Evolutionary conservation across 2,329 filamentous ascomycete species (phyloP).

Genomic region (Pestalotiopsis sp.): DNA sequence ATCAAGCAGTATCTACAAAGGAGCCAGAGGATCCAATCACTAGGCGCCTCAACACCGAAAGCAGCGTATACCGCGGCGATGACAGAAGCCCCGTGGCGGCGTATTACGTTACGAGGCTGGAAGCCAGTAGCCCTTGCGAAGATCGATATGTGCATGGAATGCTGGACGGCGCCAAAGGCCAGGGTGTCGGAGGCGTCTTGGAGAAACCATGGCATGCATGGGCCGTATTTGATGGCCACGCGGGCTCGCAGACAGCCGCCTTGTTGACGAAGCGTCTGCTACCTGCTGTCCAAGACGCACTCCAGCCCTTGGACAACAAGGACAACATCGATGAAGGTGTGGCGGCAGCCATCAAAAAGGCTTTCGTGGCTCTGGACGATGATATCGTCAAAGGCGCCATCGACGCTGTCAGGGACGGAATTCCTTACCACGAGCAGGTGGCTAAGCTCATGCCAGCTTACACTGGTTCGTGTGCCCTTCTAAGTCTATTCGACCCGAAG

Average conservation of each 20-base stretch:
- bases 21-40: background rate
- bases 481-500: slow-evolving; percentile 62
- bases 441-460: slow-evolving; percentile 30
- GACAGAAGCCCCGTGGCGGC: background rate
- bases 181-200: background rate
- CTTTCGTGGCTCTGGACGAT: slow-evolving; percentile 41
- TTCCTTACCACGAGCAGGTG: slow-evolving; percentile 30
- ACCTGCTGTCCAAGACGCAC: slow-evolving; percentile 29
- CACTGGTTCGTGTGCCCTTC: slow-evolving; percentile 33
- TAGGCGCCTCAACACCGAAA: background rate
- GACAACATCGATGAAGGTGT: background rate
- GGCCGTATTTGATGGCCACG: slow-evolving; percentile 38
- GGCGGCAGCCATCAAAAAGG: slow-evolving; percentile 36
- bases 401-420: slow-evolving; percentile 28
- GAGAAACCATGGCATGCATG: slow-evolving; percentile 30
- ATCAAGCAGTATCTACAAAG: background rate
- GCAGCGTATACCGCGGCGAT: background rate
- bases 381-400: slow-evolving; percentile 28
- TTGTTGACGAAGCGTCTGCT: slow-evolving; percentile 31
- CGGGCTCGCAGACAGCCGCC: slow-evolving; percentile 36
- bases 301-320: slow-evolving; percentile 13
- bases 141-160: slow-evolving; percentile 34
- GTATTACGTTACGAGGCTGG: slow-evolving; percentile 16
- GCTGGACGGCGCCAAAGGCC: slow-evolving; percentile 25
- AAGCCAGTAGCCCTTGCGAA: slow-evolving; percentile 36